A percentile compares a stretch with the other conserved stretches of the same genome.
phyloP scores from a whole-genome alignment of 225 moss, liverwort and hornwort species.

The Climacium dendroides region DNA sequence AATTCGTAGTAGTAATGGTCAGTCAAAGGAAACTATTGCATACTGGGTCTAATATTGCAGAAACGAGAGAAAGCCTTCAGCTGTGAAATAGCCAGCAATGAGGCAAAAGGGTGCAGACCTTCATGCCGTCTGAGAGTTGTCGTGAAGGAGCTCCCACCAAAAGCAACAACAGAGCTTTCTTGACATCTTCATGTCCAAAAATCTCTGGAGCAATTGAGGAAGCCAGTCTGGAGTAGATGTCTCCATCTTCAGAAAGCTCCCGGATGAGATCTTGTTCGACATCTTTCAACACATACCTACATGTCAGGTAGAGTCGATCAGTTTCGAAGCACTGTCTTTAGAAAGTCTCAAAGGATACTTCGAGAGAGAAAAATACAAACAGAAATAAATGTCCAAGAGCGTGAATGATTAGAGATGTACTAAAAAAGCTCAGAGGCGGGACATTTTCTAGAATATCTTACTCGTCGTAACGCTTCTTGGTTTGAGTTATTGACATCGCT shows the following conservation, averaged over 20 bases:
- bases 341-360: not conserved
- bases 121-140: constrained; percentile 90
- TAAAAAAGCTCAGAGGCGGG: not conserved
- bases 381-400: not conserved
- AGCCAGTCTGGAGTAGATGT: constrained; percentile 74
- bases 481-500: constrained; percentile 82
- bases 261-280: constrained; percentile 65
- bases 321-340: not conserved
- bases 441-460: constrained; percentile 2
- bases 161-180: constrained; percentile 86
- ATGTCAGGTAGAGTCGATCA: not conserved
- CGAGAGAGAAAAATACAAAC: not conserved
- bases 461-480: constrained; percentile 96
- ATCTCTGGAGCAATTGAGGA: constrained; percentile 97
- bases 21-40: not conserved
- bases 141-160: constrained; percentile 90
- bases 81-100: not conserved
- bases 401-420: not conserved
- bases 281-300: constrained; percentile 62
- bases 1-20: not conserved
- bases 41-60: not conserved
- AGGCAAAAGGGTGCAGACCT: constrained; percentile 22
- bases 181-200: constrained; percentile 96
- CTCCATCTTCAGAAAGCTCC: constrained; percentile 70
- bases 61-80: not conserved